Percentiles rank a stretch among this genome's conserved stretches.
Conservation (phyloP, 768 basidiomycete genomes). For the Leccinum sublutescens region DNA sequence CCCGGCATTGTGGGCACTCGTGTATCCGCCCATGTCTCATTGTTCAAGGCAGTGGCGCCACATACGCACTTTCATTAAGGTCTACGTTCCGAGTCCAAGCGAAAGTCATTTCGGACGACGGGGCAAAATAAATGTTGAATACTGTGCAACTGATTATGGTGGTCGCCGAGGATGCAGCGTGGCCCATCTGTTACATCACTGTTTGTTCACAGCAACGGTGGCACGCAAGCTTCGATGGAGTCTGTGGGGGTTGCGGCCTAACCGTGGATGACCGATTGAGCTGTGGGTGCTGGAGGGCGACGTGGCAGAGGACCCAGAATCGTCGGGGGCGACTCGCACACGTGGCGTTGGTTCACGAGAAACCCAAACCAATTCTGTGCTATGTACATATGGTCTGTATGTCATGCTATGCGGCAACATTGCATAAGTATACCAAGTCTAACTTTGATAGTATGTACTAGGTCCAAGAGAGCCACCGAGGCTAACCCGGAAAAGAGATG, state of each 20-base stretch:
- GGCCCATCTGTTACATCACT: slow-evolving; percentile 3
- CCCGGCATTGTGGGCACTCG: not conserved
- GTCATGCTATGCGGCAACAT: not conserved
- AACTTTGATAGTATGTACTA: too few species aligned
- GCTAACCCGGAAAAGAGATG: not conserved
- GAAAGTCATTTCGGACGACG: not conserved
- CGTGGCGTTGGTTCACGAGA: not conserved
- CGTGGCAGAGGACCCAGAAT: not conserved
- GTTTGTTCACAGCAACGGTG: not conserved
- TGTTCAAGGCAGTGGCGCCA: not conserved
- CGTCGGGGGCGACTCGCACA: too few species aligned
- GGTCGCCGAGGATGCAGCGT: not conserved
- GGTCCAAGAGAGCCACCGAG: not conserved
- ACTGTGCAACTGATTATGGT: not conserved
- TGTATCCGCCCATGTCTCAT: not conserved
- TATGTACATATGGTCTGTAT: not conserved
- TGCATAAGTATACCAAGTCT: not conserved
- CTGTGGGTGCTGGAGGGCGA: not conserved
- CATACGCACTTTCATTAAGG: not conserved
- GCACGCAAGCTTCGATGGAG: too few species aligned
- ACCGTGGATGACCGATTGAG: too few species aligned
- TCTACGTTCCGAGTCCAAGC: not conserved
- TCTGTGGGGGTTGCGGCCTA: too few species aligned
- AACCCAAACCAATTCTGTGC: not conserved
- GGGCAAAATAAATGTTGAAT: not conserved